Base-by-base conservation (phyloP, 2,329 filamentous ascomycete genomes). In the Aureobasidium sp. region DNA sequence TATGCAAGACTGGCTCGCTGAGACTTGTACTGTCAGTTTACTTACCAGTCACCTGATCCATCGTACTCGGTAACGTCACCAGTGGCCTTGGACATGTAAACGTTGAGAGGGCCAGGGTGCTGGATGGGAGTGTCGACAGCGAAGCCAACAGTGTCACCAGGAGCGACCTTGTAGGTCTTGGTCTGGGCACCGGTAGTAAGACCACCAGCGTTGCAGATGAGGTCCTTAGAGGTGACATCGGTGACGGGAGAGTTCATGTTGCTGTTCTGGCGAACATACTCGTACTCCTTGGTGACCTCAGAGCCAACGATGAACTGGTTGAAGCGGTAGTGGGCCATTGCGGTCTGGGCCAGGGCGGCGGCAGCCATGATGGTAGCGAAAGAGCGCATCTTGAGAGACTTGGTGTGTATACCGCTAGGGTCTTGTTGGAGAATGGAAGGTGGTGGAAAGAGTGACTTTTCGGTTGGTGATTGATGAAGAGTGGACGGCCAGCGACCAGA, bases 221-320 rank as follows among this genome's bases (percentile, higher is more conserved):
- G 75, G 53, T 69, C 68, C 50, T 69, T 69, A 36, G 75, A 77
- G 45, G 71, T 75, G 36, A 80, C 76, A 68, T 79, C 74, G 18
- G 56, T 70, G 62, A 80, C 60, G 50, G 77, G 78, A 67, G 66
- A 69, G 75, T 79, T 79, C 59, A 62, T 62, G 56, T 76, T 74
- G 42, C 75, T 79, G 71, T 81, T 81, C 68, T 70, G 73, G 67
- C 84, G 82, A 70, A 86, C 81, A 75, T 85, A 86, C 48, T 77
- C 76, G 73, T 80, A 82, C 66, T 81, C 79, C 56, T 80, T 81
- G 63, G 77, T 73, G 63, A 73, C 75, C 67, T 74, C 72, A 70
- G 78, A 82, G 71, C 84, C 83, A 73, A 82, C 78, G 56, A 79
- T 77, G 47, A 76, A 69, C 66, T 71, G 71, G 69, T 69, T 75